These are phyloP conservation scores for Casaregolazyma suthepensis DNA, from an alignment of 1,139 yeast genomes.

Conservation along the genomic window DNA sequence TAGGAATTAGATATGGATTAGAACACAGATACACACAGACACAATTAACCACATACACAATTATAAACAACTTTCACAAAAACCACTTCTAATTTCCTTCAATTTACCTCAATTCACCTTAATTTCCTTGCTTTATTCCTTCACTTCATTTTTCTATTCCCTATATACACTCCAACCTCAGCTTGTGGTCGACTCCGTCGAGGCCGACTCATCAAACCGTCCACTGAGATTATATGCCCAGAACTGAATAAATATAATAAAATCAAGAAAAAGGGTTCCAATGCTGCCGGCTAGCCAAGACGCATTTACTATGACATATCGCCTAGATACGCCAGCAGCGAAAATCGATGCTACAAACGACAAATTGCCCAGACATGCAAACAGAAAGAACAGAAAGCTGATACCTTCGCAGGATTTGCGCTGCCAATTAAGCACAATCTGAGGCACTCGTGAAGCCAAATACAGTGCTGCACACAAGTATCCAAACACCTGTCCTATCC, in stretches of 20 bases:
- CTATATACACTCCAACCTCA: not conserved
- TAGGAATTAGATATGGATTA: no score
- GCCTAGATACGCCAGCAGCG: slow-evolving; percentile 57
- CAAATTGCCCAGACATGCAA: slow-evolving; percentile 88
- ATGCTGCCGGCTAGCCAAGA: slow-evolving; percentile 91
- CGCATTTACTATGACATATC: slow-evolving; percentile 70
- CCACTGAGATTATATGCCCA: slow-evolving; percentile 55
- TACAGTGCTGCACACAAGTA: slow-evolving; percentile 86
- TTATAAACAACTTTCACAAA: no score
- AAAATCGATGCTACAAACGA: slow-evolving; percentile 83
- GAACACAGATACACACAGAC: no score
- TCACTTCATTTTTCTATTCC: no score
- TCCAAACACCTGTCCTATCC: slow-evolving; percentile 81
- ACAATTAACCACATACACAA: no score
- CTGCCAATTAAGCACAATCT: slow-evolving; percentile 70
- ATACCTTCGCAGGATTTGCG: slow-evolving; percentile 92
- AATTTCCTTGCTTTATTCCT: no score
- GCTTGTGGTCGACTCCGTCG: not conserved
- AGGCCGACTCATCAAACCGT: not conserved
- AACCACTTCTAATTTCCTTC: no score
- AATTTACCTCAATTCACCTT: no score
- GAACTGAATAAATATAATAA: slow-evolving; percentile 76
- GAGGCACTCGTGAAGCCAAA: slow-evolving; percentile 86
- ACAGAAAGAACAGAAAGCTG: slow-evolving; percentile 81
- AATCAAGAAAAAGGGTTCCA: slow-evolving; percentile 82